Evolutionary conservation across 2,329 filamentous ascomycete genomes (phyloP).

Genomic region (Cordyceps pruinosa): DNA sequence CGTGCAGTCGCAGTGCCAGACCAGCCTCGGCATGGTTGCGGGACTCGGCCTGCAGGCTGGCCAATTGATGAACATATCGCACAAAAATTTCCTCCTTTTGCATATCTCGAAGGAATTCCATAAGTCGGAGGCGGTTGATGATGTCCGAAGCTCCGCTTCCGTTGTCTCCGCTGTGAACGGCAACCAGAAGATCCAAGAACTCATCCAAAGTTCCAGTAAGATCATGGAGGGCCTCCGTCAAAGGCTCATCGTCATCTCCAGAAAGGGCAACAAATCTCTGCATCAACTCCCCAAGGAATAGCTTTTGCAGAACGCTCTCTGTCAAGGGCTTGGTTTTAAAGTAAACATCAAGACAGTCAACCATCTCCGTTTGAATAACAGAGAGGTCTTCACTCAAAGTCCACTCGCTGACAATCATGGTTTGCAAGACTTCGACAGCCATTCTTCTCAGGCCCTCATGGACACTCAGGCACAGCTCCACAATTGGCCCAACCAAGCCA

Average conservation of each 20-base stretch:
- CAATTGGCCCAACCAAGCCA: slow-evolving; percentile 79
- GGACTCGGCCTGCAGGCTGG: slow-evolving; percentile 65
- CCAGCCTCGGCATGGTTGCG: slow-evolving; percentile 83
- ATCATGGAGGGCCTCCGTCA: slow-evolving; percentile 69
- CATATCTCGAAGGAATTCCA: slow-evolving; percentile 96
- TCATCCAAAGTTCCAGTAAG: slow-evolving; percentile 83
- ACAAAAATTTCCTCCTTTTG: slow-evolving; percentile 96
- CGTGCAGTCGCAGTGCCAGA: slow-evolving; percentile 80
- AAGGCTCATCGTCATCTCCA: slow-evolving; percentile 58
- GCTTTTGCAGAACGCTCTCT: slow-evolving; percentile 84
- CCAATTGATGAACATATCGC: slow-evolving; percentile 88
- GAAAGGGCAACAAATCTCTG: slow-evolving; percentile 70
- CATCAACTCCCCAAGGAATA: slow-evolving; percentile 81
- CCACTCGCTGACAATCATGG: slow-evolving; percentile 99
- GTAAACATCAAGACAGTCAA: slow-evolving; percentile 82
- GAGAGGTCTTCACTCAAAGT: slow-evolving; percentile 86
- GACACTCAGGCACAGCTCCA: slow-evolving; percentile 89
- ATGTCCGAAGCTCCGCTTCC: slow-evolving; percentile 72
- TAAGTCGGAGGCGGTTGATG: slow-evolving; percentile 80
- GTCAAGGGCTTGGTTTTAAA: slow-evolving; percentile 86
- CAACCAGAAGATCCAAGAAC: slow-evolving; percentile 82
- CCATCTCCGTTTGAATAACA: slow-evolving; percentile 91
- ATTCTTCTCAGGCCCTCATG: slow-evolving; percentile 85
- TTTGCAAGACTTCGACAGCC: slow-evolving; percentile 88
- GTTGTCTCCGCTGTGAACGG: slow-evolving; percentile 72